phyloP scores from a whole-genome alignment of 768 basidiomycete species.

The Mycena chlorophos region DNA sequence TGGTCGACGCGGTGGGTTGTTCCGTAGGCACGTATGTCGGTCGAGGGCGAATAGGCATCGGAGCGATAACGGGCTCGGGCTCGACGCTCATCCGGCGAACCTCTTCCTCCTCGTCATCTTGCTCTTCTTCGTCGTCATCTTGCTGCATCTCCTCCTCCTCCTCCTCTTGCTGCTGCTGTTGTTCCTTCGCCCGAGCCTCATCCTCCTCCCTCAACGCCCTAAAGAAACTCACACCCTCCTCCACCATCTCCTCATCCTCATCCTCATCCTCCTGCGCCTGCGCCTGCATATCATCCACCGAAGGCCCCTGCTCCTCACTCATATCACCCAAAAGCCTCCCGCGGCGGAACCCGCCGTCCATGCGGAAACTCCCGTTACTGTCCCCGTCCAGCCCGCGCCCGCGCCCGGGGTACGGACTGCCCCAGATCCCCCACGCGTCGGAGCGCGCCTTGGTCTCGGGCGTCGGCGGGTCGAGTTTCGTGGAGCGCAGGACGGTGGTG shows the following conservation, averaged over 20 bases:
- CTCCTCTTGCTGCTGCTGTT: constrained; percentile 8
- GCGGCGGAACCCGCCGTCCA: constrained; percentile 13
- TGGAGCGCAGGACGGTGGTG: constrained; percentile 29
- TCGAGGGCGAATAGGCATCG: too few relatives aligned
- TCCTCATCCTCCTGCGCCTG: constrained; percentile 3
- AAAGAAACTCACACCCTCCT: constrained; percentile 16
- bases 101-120: constrained; percentile 33
- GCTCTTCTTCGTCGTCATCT: constrained; percentile 28
- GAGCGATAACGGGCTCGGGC: too few relatives aligned
- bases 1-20: too few relatives aligned
- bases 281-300: not conserved
- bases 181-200: not conserved
- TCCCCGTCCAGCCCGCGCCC: too few relatives aligned
- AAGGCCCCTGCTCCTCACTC: not conserved
- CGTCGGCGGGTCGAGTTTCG: constrained; percentile 49
- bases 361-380: constrained; percentile 15
- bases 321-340: not conserved
- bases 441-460: constrained; percentile 34
- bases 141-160: constrained; percentile 23
- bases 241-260: constrained; percentile 10
- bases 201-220: constrained; percentile 21
- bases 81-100: constrained; percentile 28
- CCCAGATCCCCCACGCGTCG: constrained; percentile 50
- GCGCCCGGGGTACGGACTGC: constrained; percentile 13
- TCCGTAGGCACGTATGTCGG: too few relatives aligned